Evolutionary conservation across 805 yeast genomes (phyloP), one percentile per base, ranked within the genome.

Genomic region (Cyberlindnera nakhonratchasimensis): DNA sequence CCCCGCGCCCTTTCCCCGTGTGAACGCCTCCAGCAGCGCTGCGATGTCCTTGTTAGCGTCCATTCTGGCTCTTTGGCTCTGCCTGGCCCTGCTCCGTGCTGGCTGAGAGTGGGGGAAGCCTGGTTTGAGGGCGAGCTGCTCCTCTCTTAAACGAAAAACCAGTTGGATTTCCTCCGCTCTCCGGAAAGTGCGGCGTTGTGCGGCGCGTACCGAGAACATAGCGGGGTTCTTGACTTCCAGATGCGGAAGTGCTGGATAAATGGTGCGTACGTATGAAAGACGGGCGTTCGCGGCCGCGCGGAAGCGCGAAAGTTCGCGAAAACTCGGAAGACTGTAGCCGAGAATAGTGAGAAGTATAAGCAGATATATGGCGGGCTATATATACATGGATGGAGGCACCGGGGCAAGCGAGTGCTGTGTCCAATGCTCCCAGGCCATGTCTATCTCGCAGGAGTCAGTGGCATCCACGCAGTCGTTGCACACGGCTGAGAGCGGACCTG

Each of bases 11-110:
- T 29, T 16, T 14, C 20, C 11, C 40, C 38, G 31, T 19, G 45
- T 7, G 22, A 47, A 35, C 24, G 51, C 43, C 43, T 47, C 47
- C 40, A 47, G 47, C 29, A 47, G 38, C 24, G 37, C 7, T 18
- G 45, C n/a, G 21, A 47, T 29, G 38, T 47, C 46, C 30, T 16
- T 28, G 37, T 36, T 25, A 22, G 37, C 19, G 19, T 43, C 42
- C 46, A 43, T 38, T 12, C 25, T 19, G 9, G 30, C 16, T 28
- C 16, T 28, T n/a, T n/a, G n/a, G n/a, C n/a, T n/a, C n/a, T n/a
- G n/a, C n/a, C n/a, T n/a, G n/a, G n/a, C n/a, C n/a, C n/a, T n/a
- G n/a, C n/a, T n/a, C n/a, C n/a, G n/a, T n/a, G n/a, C n/a, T n/a
- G n/a, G n/a, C n/a, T n/a, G n/a, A n/a, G n/a, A n/a, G n/a, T n/a